A percentile compares a stretch with the other conserved stretches of the same genome.
These are phyloP conservation scores for Theobroma grandiflorum DNA, from an alignment of 441 rosid genomes.

Conservation along the genomic window DNA sequence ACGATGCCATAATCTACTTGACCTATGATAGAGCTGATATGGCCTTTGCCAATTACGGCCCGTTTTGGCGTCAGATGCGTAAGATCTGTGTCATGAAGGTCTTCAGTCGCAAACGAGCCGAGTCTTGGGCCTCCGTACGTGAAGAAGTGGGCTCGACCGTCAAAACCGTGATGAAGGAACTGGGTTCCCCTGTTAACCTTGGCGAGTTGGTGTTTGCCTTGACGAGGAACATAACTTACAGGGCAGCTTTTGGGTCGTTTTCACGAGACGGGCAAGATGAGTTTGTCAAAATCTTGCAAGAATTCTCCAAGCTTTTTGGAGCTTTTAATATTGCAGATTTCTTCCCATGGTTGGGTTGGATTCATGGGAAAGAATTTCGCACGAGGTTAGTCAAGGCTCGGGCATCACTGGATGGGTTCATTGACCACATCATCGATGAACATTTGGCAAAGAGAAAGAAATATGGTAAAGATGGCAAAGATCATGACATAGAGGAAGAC, in stretches of 20 bases:
- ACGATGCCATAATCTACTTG: constrained; percentile 51
- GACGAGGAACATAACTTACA: constrained; percentile 54
- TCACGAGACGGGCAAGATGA: constrained; percentile 60
- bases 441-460: constrained; percentile 48
- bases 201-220: constrained; percentile 59
- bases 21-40: constrained; percentile 67
- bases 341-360: constrained; percentile 56
- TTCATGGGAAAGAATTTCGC: constrained; percentile 40
- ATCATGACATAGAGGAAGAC: constrained; percentile 39
- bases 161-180: constrained; percentile 30
- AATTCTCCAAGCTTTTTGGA: constrained; percentile 67
- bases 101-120: constrained; percentile 58
- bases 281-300: constrained; percentile 58
- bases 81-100: constrained; percentile 59
- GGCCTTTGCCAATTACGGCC: constrained; percentile 73
- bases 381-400: constrained; percentile 53
- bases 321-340: constrained; percentile 61
- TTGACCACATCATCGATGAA: constrained; percentile 61
- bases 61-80: constrained; percentile 68
- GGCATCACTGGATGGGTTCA: constrained; percentile 54
- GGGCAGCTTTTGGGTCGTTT: constrained; percentile 65
- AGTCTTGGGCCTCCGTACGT: constrained; percentile 65
- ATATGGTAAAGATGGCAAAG: neutral
- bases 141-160: constrained; percentile 54
- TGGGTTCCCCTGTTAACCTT: constrained; percentile 47